These are phyloP conservation scores for Microcos paniculata DNA, from an alignment of 345 rosid genomes.

Conservation along the genomic window DNA sequence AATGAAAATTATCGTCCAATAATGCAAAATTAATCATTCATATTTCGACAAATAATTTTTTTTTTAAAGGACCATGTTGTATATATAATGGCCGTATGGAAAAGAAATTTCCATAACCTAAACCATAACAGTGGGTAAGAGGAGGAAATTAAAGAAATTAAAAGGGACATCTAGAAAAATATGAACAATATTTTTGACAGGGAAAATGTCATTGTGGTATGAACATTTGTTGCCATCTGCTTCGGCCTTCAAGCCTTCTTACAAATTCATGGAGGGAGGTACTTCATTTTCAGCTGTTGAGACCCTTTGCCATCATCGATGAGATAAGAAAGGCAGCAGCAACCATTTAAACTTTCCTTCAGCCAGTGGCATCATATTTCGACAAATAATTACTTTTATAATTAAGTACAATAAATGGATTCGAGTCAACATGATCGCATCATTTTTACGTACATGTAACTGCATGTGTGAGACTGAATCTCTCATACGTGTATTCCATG, in stretches of 20 bases:
- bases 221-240: background rate
- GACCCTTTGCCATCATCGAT: background rate
- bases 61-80: background rate
- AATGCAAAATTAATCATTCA: background rate
- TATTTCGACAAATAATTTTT: background rate
- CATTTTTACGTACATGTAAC: background rate
- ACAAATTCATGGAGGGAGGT: background rate
- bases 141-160: background rate
- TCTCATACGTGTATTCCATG: background rate
- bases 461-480: background rate
- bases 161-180: background rate
- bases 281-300: background rate
- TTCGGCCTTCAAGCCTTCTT: background rate
- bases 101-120: background rate
- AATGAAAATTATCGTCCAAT: too few species aligned
- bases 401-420: too few species aligned
- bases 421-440: background rate
- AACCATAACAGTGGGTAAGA: background rate
- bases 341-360: constrained; percentile 4
- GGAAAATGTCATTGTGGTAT: background rate
- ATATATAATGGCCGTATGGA: background rate
- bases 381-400: too few species aligned
- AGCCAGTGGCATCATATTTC: background rate
- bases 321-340: background rate
- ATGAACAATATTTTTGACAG: background rate